Percentiles rank a stretch among this genome's conserved stretches.
phyloP scores from a whole-genome alignment of 2,329 filamentous ascomycete species.

The Colletotrichum kahawae region DNA sequence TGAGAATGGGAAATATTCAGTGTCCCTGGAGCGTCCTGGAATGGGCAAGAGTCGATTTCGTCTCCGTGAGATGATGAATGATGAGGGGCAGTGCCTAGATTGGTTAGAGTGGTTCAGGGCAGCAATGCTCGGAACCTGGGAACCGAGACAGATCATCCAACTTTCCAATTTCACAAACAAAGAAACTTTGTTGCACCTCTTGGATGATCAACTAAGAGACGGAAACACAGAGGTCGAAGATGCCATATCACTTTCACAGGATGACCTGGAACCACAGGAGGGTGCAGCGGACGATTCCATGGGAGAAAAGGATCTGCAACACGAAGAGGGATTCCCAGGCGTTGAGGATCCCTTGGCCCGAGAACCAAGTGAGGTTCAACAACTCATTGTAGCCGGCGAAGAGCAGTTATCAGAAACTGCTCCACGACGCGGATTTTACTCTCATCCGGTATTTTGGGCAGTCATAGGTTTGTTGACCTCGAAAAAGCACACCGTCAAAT shows the following conservation, averaged over 20 bases:
- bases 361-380: background rate
- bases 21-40: too few relatives aligned
- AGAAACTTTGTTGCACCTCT: background rate
- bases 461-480: background rate
- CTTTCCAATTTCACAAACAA: background rate
- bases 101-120: too few relatives aligned
- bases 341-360: background rate
- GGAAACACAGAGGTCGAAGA: background rate
- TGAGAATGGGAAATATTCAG: accelerated
- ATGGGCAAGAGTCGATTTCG: too few relatives aligned
- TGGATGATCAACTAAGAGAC: background rate
- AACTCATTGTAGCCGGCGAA: background rate
- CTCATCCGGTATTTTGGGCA: background rate
- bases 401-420: background rate
- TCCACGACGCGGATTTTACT: background rate
- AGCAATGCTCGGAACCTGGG: too few relatives aligned
- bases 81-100: too few relatives aligned
- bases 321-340: background rate
- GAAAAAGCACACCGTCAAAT: background rate
- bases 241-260: background rate
- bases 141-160: too few relatives aligned
- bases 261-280: background rate
- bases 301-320: background rate
- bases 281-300: background rate
- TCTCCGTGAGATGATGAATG: too few relatives aligned